Conservation (phyloP, 148 eudicot genomes). For the Camellia japonica region DNA sequence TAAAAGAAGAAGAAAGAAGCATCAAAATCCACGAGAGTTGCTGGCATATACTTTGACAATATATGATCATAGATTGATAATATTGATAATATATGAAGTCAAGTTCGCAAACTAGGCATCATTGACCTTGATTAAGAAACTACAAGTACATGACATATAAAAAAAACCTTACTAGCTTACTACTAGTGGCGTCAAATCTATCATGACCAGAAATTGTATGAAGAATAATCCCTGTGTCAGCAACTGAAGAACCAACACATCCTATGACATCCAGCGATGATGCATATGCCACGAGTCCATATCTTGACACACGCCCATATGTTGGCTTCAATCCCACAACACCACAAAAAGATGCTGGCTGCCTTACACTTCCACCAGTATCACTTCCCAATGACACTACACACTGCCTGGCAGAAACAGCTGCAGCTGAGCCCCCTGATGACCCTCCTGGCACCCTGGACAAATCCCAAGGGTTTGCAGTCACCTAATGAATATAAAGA, state of each 20-base stretch:
- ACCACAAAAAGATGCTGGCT: conserved; percentile 98
- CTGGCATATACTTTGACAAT: background rate
- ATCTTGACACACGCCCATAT: conserved; percentile 97
- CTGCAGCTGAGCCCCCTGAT: conserved; percentile 98
- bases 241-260: conserved; percentile 95
- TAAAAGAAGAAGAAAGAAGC: background rate
- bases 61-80: background rate
- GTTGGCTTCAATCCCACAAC: conserved; percentile 99
- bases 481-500: conserved; percentile 78
- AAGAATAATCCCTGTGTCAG: conserved; percentile 90
- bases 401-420: conserved; percentile 98
- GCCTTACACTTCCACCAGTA: conserved; percentile 99
- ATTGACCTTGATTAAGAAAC: background rate
- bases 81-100: background rate
- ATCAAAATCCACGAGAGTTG: background rate
- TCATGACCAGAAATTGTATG: conserved; percentile 85
- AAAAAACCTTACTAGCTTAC: conserved; percentile 52
- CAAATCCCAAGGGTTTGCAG: conserved; percentile 97
- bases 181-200: conserved; percentile 88
- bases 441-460: conserved; percentile 98
- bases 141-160: background rate
- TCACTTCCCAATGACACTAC: conserved; percentile 93
- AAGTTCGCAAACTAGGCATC: background rate
- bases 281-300: conserved; percentile 98
- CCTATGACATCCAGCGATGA: conserved; percentile 96